Conservation (phyloP, 75 land plant genomes). For the Sequoia sempervirens region DNA sequence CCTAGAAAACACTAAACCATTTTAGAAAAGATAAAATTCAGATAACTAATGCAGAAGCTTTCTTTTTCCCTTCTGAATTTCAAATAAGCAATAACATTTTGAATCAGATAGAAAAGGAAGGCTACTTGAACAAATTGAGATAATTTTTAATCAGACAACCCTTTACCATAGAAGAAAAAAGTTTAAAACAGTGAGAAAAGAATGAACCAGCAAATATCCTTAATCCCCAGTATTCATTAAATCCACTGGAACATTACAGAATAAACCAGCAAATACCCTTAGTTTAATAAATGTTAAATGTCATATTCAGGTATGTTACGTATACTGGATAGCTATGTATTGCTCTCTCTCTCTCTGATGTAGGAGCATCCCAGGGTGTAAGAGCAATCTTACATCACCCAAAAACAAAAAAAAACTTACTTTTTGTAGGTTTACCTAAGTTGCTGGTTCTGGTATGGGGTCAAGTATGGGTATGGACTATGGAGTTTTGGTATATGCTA, state of each 20-base stretch:
- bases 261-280: no score
- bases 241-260: neutral
- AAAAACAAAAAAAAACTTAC: no score
- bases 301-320: neutral
- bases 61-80: neutral
- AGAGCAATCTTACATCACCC: no score
- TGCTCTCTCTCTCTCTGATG: neutral
- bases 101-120: neutral
- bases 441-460: no score
- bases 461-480: no score
- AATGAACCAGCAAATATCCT: neutral
- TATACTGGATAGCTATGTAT: neutral
- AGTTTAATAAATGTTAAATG: neutral
- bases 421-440: no score
- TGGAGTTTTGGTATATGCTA: no score
- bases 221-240: neutral
- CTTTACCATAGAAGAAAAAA: neutral
- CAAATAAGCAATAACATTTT: neutral
- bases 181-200: neutral
- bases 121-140: neutral
- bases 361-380: no score
- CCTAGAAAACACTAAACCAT: constrained; percentile 21
- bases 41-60: neutral
- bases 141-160: neutral
- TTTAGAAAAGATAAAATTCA: neutral